These are phyloP conservation scores for Saccharum officinarum DNA, from an alignment of 176 grass and related monocot genomes.

Conservation along the genomic window DNA sequence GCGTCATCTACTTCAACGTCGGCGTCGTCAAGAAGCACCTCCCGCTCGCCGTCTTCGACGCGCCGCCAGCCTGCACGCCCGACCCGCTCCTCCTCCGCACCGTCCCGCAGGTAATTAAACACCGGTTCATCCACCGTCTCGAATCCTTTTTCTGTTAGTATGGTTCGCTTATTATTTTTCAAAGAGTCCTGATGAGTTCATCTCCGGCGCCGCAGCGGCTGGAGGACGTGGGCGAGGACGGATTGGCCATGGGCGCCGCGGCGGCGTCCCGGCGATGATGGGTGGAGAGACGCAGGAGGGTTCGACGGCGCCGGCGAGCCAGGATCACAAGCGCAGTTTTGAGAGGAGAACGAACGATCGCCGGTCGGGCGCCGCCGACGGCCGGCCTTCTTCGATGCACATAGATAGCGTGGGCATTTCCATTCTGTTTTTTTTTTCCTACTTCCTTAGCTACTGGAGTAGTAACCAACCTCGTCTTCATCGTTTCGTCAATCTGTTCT, in stretches of 20 bases:
- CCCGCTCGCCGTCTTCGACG: conserved; percentile 69
- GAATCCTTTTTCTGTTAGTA: background rate
- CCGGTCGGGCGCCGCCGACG: background rate
- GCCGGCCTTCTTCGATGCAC: conserved; percentile 29
- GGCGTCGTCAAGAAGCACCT: conserved; percentile 76
- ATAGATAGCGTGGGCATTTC: conserved; percentile 46
- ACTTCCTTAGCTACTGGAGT: background rate
- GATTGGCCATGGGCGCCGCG: background rate
- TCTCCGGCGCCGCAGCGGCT: background rate
- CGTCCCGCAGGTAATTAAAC: conserved; percentile 1
- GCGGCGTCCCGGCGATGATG: conserved; percentile 17
- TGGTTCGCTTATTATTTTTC: background rate
- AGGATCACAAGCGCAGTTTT: conserved; percentile 40
- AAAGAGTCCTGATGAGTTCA: background rate
- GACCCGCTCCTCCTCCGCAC: conserved; percentile 17
- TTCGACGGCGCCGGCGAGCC: background rate
- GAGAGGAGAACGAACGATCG: conserved; percentile 30
- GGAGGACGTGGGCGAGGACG: background rate
- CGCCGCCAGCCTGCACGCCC: conserved; percentile 62
- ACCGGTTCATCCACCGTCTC: background rate
- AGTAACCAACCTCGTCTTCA: conserved; percentile 3
- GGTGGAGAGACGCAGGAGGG: background rate
- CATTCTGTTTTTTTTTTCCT: conserved; percentile 21
- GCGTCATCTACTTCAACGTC: conserved; percentile 84
- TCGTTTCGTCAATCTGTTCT: background rate